A percentile compares a stretch with the other conserved stretches of the same genome.
Conservation (phyloP, 345 rosid genomes). For the Eucalyptus cloeziana region DNA sequence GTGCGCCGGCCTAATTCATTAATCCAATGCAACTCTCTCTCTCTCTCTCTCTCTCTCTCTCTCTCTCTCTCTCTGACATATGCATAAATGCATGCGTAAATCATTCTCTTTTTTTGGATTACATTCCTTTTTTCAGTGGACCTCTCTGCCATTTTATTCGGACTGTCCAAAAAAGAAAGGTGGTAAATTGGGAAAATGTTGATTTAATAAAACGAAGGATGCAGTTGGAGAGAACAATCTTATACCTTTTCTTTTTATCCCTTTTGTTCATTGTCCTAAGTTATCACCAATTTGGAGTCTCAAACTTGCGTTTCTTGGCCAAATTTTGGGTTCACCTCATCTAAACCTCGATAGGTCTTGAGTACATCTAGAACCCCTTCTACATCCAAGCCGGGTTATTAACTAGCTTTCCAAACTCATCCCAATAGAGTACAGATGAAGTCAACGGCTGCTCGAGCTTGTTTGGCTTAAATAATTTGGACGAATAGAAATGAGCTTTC, state of each 20-base stretch:
- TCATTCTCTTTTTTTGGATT: not conserved
- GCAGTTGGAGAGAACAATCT: not conserved
- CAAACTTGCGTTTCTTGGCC: not conserved
- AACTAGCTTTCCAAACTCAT: not conserved
- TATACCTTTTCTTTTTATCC: not conserved
- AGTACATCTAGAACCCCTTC: not conserved
- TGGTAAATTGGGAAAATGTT: not conserved
- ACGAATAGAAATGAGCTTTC: not conserved
- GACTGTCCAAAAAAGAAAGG: not conserved
- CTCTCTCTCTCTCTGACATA: not conserved
- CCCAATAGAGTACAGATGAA: not conserved
- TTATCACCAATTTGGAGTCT: not conserved
- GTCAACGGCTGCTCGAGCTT: not conserved
- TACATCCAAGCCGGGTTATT: not conserved
- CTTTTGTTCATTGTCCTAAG: not conserved
- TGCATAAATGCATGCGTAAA: not conserved
- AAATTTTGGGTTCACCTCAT: not conserved
- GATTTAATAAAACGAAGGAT: not conserved
- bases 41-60: no score
- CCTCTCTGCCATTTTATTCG: not conserved
- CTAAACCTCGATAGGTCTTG: not conserved
- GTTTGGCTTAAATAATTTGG: not conserved
- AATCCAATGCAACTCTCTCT: not conserved
- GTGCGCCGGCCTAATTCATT: not conserved
- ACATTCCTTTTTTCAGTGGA: not conserved